A percentile compares a stretch with the other conserved stretches of the same genome.
These are phyloP conservation scores for Paraglomus occultum DNA, from an alignment of 192 early-diverging fungal genomes.

Conservation along the genomic window DNA sequence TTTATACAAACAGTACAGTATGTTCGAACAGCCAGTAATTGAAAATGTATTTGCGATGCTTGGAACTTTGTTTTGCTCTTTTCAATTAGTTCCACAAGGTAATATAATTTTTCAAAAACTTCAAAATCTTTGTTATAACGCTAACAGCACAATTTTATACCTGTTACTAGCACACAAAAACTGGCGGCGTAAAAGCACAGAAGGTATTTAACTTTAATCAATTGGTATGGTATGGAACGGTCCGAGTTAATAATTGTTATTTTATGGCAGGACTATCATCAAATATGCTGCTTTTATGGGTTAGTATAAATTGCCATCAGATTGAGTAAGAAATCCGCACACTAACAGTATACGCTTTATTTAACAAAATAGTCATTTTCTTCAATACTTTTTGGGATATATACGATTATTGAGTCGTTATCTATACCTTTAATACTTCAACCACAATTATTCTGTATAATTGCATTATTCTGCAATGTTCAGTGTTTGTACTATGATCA, in stretches of 20 bases:
- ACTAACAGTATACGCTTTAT: background rate
- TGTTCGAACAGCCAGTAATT: background rate
- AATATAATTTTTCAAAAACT: background rate
- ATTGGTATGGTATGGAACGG: too few relatives aligned
- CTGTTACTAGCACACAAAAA: background rate
- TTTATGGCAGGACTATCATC: conserved; percentile 33
- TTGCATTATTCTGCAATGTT: conserved; percentile 27
- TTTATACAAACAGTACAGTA: too few relatives aligned
- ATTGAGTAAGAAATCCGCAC: background rate
- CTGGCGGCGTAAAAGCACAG: conserved; percentile 30
- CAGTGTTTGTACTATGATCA: conserved; percentile 34
- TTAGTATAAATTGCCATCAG: background rate
- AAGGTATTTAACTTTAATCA: background rate
- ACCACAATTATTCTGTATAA: conserved; percentile 36
- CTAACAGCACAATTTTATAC: too few relatives aligned
- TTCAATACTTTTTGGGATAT: conserved; percentile 31
- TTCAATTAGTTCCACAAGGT: conserved; percentile 44
- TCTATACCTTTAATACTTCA: conserved; percentile 39
- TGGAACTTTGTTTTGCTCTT: conserved; percentile 42
- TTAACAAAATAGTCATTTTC: conserved; percentile 3
- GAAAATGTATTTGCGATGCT: conserved; percentile 30
- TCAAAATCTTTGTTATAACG: background rate
- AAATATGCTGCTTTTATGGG: conserved; percentile 36
- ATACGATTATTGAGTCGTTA: conserved; percentile 33
- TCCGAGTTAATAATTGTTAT: background rate